Base-by-base conservation (phyloP, 306 rosid species). In the Malus asiatica region DNA sequence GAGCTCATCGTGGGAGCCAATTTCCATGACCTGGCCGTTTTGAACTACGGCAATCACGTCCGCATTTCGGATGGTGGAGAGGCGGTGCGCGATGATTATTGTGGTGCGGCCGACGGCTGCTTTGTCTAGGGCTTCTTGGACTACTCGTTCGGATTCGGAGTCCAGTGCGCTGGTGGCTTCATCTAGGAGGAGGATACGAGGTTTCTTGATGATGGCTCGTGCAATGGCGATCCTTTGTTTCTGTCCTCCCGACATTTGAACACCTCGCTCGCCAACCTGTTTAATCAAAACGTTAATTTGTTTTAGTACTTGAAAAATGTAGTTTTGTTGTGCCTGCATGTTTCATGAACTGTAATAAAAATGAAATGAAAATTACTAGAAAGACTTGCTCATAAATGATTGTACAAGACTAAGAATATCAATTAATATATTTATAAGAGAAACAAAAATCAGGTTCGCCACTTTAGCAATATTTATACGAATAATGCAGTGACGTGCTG, bases 161-260 rank as follows among this genome's bases (percentile, higher is more conserved):
- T 95, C 98, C 4, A 95, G 71, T 7, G 97, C 98, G 40, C 98
- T 94, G 0, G 98, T 94, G 18, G 98, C 98, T 74, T 94, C 98
- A 42, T 94, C 98, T 0, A 94, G 68, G 5, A 94, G 85, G 4
- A 94, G 90, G 51, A 94, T 89, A 67, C 82, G 45, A 2, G 98
- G 98, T 57, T 76, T 84, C 73, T 90, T 94, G 23, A 94, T 87
- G 20, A 89, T 77, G 9, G 98, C 98, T 57, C 97, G 57, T 19
- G 98, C 96, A 5, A 94, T 94, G 2, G 98, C 97, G 8, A 94
- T 92, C 52, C 98, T 92, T 32, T 92, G 98, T 64, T 94, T 94
- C 68, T 94, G 98, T 51, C 98, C 97, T 8, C 98, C 98, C 11
- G 98, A 94, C 97, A 94, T 89, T 76, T 94, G 97, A 40, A 86